Base-by-base conservation (phyloP, 495 filamentous ascomycete genomes). In the Penicillium salamii region DNA sequence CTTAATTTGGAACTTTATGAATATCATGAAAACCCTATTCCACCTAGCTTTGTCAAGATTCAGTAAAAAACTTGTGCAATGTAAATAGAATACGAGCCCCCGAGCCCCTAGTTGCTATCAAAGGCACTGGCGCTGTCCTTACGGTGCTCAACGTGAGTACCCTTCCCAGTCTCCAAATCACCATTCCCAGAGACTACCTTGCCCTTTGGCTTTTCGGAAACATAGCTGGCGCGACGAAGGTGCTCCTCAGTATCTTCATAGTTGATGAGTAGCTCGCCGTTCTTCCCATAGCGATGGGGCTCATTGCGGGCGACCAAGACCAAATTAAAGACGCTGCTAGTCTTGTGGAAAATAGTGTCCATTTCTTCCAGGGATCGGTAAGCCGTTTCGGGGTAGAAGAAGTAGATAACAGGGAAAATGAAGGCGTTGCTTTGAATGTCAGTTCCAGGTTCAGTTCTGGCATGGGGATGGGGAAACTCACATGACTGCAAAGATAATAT, bases 401-500 rank as follows among this genome's bases (percentile, higher is more conserved):
- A 85, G 68, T 84, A 88, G 42, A 86, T 76, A 5, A 79, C 71
- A 0, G 84, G 85, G 46, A 89, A 71, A 61, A 89, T 88, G 60
- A 79, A 75, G 38, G 82, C 83, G 64, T 90, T 90, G 57, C 74
- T 75, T 56, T 14, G 38, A 57, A 59, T 39, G 14, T 45, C 29
- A 41, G 41, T 43, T 24, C 26, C 38, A 51, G 17, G n/a, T 12
- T 4, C 9, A 39, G 36, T 26, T 40, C 34, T n/a, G n/a, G n/a
- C n/a, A n/a, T n/a, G n/a, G 0, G 23, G 49, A 21, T 24, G 20
- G 28, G 17, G 17, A 23, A 14, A 59, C 75, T 63, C 66, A 77
- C 74, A 87, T 86, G 49, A 83, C 83, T 12, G 87, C 88, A 58
- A 90, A 90, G 59, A 89, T 87, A 58, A 89, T 83, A 59, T 90